phyloP scores from a whole-genome alignment of 169 alveolate genomes.

The Cryptosporidium muris region DNA sequence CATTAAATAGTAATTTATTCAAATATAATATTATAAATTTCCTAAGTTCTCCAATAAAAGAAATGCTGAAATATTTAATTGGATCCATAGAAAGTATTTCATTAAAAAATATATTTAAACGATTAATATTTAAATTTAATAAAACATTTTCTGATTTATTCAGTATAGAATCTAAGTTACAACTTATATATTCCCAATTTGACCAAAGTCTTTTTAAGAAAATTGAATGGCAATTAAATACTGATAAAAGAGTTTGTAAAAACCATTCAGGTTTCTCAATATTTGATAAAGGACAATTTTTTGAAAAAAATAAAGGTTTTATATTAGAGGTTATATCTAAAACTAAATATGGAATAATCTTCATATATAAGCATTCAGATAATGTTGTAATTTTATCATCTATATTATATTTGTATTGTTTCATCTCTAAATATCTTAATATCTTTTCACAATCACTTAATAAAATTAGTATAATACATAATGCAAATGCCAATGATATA shows the following conservation, averaged over 20 bases:
- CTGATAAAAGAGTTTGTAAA: constrained; percentile 27
- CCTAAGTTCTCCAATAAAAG: constrained; percentile 9
- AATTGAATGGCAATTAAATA: constrained; percentile 29
- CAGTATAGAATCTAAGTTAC: neutral
- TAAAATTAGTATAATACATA: constrained; percentile 14
- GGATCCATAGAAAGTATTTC: constrained; percentile 13
- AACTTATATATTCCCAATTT: neutral
- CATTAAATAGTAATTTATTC: constrained; percentile 4
- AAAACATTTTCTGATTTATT: constrained; percentile 15
- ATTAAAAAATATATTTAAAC: neutral
- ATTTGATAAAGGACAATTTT: constrained; percentile 25
- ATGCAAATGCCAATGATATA: neutral
- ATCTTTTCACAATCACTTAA: constrained; percentile 1
- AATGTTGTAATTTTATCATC: neutral
- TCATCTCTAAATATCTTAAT: neutral
- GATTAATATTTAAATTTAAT: constrained; percentile 4
- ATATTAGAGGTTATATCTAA: constrained; percentile 6
- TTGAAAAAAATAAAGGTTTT: constrained; percentile 57
- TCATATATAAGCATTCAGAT: neutral
- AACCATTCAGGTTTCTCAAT: constrained; percentile 67
- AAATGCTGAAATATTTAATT: constrained; percentile 28
- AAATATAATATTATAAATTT: constrained; percentile 4
- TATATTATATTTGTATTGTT: neutral
- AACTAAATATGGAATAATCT: constrained; percentile 6
- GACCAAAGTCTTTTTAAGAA: constrained; percentile 38